Conservation (phyloP, 306 rosid species). For the Medicago ruthenica region DNA sequence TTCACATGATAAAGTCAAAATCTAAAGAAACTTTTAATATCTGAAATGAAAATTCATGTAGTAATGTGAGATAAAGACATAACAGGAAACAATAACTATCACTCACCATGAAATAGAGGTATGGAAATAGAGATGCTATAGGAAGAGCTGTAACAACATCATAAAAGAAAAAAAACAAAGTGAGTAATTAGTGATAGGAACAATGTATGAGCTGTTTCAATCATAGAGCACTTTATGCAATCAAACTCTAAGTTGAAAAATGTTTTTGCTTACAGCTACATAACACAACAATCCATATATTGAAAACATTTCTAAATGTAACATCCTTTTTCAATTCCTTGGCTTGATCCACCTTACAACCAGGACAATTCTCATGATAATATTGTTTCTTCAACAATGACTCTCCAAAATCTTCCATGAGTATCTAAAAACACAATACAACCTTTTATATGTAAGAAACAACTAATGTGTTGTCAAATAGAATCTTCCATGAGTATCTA, state of each 20-base stretch:
- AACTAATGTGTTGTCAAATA: background rate
- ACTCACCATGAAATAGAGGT: conserved; percentile 52
- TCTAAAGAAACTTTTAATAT: too few species aligned
- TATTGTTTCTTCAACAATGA: conserved; percentile 59
- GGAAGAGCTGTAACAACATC: conserved; percentile 43
- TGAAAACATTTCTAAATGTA: conserved; percentile 50
- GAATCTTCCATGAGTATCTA: conserved; percentile 54
- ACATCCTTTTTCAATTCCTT: conserved; percentile 53
- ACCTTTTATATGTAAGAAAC: background rate
- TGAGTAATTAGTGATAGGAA: background rate
- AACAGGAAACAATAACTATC: background rate
- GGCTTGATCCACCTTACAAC: conserved; percentile 68
- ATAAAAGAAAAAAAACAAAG: background rate
- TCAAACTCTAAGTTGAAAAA: background rate
- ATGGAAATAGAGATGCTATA: conserved; percentile 47
- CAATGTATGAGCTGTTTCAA: background rate
- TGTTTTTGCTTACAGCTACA: conserved; percentile 51
- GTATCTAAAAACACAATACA: background rate
- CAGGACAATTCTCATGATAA: conserved; percentile 68
- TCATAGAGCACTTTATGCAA: background rate
- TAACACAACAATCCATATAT: conserved; percentile 61
- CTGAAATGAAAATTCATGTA: too few species aligned
- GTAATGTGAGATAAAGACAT: too few species aligned
- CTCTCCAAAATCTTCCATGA: conserved; percentile 56
- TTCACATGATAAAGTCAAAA: too few species aligned